Evolutionary conservation across 768 basidiomycete species (phyloP).

Genomic region (Cyclocybe cylindracea): DNA sequence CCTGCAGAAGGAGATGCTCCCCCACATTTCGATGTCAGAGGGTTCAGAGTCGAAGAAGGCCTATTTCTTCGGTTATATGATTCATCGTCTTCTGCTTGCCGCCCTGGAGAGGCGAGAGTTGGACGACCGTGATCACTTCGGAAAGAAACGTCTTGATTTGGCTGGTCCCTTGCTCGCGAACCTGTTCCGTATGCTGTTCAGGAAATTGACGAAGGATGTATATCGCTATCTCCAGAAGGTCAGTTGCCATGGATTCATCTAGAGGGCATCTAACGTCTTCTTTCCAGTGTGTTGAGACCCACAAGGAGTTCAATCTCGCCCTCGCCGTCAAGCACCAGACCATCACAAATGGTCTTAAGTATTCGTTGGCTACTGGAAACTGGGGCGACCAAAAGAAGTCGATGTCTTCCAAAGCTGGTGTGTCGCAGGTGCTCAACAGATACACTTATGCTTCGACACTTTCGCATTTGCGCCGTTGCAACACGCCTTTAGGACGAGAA

Average conservation of each 20-base stretch:
- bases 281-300: slow-evolving; percentile 88
- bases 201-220: slow-evolving; percentile 95
- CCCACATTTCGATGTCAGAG: slow-evolving; percentile 94
- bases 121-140: slow-evolving; percentile 99
- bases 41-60: slow-evolving; percentile 98
- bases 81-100: slow-evolving; percentile 91
- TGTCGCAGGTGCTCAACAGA: slow-evolving; percentile 97
- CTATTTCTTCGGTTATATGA: slow-evolving; percentile 99
- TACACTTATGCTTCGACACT: slow-evolving; percentile 99
- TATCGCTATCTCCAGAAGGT: slow-evolving; percentile 98
- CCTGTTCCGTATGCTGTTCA: slow-evolving; percentile 96
- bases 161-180: slow-evolving; percentile 97
- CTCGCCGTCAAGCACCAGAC: slow-evolving; percentile 95
- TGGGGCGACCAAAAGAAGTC: slow-evolving; percentile 99
- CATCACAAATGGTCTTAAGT: slow-evolving; percentile 97
- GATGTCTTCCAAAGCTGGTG: slow-evolving; percentile 97
- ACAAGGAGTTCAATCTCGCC: slow-evolving; percentile 91
- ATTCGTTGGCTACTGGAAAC: slow-evolving; percentile 97
- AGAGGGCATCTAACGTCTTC: not conserved
- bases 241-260: slow-evolving; percentile 13
- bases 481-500: slow-evolving; percentile 96
- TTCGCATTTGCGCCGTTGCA: slow-evolving; percentile 96
- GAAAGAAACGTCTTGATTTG: slow-evolving; percentile 95
- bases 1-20: slow-evolving; percentile 97
- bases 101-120: slow-evolving; percentile 93